Conservation (phyloP, 805 yeast genomes). For the Nakazawaea populi region DNA sequence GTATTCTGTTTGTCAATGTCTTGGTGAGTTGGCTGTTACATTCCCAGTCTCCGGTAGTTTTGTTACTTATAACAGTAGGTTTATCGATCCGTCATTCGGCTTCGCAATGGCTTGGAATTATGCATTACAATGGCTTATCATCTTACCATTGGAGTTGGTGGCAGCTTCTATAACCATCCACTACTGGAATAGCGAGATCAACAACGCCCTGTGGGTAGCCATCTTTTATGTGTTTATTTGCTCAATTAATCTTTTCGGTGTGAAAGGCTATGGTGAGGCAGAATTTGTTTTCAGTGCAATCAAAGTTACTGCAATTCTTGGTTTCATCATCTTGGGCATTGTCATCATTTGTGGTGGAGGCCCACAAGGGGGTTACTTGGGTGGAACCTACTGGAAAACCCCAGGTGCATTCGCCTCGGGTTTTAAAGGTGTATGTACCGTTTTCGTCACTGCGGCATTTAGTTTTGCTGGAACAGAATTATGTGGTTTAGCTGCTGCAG, state of each 20-base stretch:
- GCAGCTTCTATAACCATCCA: constrained; percentile 47
- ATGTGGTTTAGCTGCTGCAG: constrained; percentile 62
- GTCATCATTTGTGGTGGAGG: constrained; percentile 57
- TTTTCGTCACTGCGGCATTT: constrained; percentile 56
- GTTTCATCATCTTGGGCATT: constrained; percentile 51
- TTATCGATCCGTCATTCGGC: constrained; percentile 53
- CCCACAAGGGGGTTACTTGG: constrained; percentile 48
- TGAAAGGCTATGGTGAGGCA: constrained; percentile 64
- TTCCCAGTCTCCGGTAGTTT: constrained; percentile 64
- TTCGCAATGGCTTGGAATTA: constrained; percentile 60
- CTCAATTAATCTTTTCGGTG: constrained; percentile 53
- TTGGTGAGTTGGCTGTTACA: constrained; percentile 58
- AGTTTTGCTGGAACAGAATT: constrained; percentile 66
- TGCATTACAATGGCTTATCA: constrained; percentile 49
- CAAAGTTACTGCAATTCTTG: constrained; percentile 53
- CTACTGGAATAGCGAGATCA: constrained; percentile 38
- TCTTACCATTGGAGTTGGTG: constrained; percentile 49
- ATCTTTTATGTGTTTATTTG: constrained; percentile 48
- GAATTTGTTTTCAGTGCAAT: constrained; percentile 51
- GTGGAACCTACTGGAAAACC: constrained; percentile 50
- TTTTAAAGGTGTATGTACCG: constrained; percentile 62
- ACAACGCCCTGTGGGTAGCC: constrained; percentile 51
- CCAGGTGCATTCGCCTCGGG: constrained; percentile 53
- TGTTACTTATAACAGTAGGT: constrained; percentile 53
- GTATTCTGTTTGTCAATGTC: constrained; percentile 56